These are phyloP conservation scores for Penicillium salamii DNA, from an alignment of 495 filamentous ascomycete species.

Conservation along the genomic window DNA sequence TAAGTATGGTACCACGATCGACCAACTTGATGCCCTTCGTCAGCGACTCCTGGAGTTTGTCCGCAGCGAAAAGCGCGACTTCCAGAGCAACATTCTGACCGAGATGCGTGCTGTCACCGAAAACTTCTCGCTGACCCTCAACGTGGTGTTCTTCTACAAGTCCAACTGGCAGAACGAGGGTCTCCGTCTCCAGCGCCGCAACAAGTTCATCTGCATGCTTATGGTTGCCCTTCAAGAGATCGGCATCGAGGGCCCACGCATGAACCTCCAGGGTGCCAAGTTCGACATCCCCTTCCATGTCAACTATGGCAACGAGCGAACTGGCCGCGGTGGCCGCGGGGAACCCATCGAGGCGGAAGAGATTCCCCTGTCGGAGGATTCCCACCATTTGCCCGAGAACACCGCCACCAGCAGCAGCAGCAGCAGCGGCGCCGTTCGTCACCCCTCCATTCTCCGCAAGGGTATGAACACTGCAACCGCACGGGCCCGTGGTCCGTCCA, in stretches of 20 bases:
- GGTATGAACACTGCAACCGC: constrained; percentile 39
- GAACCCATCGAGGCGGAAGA: constrained; percentile 17
- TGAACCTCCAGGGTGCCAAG: constrained; percentile 67
- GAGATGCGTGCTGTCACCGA: constrained; percentile 70
- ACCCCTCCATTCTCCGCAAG: constrained; percentile 56
- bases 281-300: constrained; percentile 60
- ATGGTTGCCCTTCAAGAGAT: constrained; percentile 84
- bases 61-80: constrained; percentile 82
- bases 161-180: constrained; percentile 93
- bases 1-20: constrained; percentile 84
- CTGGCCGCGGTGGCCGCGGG: constrained; percentile 8
- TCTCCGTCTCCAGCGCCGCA: constrained; percentile 81
- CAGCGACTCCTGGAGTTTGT: constrained; percentile 84
- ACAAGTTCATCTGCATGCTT: constrained; percentile 92
- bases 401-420: constrained; percentile 22
- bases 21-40: constrained; percentile 83
- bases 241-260: constrained; percentile 82
- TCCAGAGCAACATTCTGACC: constrained; percentile 84
- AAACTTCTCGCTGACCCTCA: constrained; percentile 74
- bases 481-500: constrained; percentile 53
- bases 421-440: constrained; percentile 25
- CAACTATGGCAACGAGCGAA: constrained; percentile 33
- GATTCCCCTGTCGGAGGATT: constrained; percentile 12
- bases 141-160: constrained; percentile 98
- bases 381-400: constrained; percentile 26